These are phyloP conservation scores for Poa pratensis DNA, from an alignment of 176 grass and related monocot genomes.

Conservation along the genomic window DNA sequence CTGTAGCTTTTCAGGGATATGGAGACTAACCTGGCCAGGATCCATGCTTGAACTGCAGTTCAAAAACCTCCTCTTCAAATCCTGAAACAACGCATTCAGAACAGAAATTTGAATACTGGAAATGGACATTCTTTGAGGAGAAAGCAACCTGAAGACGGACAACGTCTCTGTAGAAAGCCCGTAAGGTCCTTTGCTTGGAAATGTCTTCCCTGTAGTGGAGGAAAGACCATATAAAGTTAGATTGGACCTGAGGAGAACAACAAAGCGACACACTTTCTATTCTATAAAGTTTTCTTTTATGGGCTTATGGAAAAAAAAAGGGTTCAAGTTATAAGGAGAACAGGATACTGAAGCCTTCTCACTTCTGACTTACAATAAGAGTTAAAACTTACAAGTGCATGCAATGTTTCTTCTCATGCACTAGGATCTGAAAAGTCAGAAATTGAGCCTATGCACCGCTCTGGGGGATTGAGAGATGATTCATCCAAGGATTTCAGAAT, in stretches of 20 bases:
- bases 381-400: neutral
- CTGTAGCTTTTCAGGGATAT: neutral
- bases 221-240: neutral
- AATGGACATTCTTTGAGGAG: neutral
- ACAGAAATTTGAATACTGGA: conserved; percentile 1
- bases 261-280: neutral
- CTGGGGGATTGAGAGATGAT: neutral
- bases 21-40: conserved; percentile 42
- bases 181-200: conserved; percentile 68
- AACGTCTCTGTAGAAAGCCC: conserved; percentile 69
- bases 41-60: conserved; percentile 57
- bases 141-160: conserved; percentile 72
- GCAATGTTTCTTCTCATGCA: conserved; percentile 25
- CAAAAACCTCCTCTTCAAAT: conserved; percentile 49
- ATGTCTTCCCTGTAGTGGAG: conserved; percentile 64
- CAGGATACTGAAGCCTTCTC: conserved; percentile 2
- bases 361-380: conserved; percentile 27
- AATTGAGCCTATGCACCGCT: neutral
- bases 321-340: neutral
- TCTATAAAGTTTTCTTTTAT: neutral
- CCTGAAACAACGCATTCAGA: conserved; percentile 39
- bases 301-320: neutral
- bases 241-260: neutral
- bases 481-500: neutral
- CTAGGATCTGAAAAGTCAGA: neutral